Conservation (phyloP, 163 green algal species). For the Chlorella variabilis region DNA sequence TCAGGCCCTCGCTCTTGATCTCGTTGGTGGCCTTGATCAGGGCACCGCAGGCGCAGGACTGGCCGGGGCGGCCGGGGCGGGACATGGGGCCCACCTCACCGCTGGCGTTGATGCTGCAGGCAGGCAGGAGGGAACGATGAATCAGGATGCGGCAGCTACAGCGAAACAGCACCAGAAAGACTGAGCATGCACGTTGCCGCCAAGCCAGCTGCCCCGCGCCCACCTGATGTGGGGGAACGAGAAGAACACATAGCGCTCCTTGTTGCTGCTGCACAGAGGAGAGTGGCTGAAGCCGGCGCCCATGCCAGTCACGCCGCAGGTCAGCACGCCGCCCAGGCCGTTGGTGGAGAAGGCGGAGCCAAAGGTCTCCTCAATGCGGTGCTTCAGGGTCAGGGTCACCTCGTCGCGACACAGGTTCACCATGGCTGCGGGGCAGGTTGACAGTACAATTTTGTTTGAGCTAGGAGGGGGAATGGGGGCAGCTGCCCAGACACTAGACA, state of each 20-base stretch:
- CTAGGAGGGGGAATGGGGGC: not conserved
- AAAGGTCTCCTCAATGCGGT: conserved; percentile 88
- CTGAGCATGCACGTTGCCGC: no score
- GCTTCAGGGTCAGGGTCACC: conserved; percentile 81
- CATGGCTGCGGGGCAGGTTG: conserved; percentile 65
- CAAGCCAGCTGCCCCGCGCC: no score
- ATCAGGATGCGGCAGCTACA: no score
- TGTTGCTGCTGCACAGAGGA: conserved; percentile 38
- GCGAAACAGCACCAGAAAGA: no score
- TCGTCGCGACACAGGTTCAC: conserved; percentile 93
- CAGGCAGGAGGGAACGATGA: no score
- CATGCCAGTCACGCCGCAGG: conserved; percentile 81
- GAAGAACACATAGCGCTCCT: conserved; percentile 93
- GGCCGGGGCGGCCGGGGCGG: conserved; percentile 68
- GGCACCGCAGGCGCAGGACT: conserved; percentile 83
- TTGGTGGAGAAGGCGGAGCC: conserved; percentile 91
- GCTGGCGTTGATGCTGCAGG: conserved; percentile 65
- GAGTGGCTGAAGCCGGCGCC: conserved; percentile 66
- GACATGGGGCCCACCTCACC: conserved; percentile 77
- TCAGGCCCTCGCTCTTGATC: conserved; percentile 64
- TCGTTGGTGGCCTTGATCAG: conserved; percentile 61
- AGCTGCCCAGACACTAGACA: not conserved
- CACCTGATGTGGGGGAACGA: conserved; percentile 95
- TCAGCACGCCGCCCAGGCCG: conserved; percentile 85
- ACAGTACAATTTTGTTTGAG: no score